A percentile compares a stretch with the other conserved stretches of the same genome.
Evolutionary conservation across 2,329 filamentous ascomycete genomes (phyloP).

Genomic region (Lizonia empirigonia): DNA sequence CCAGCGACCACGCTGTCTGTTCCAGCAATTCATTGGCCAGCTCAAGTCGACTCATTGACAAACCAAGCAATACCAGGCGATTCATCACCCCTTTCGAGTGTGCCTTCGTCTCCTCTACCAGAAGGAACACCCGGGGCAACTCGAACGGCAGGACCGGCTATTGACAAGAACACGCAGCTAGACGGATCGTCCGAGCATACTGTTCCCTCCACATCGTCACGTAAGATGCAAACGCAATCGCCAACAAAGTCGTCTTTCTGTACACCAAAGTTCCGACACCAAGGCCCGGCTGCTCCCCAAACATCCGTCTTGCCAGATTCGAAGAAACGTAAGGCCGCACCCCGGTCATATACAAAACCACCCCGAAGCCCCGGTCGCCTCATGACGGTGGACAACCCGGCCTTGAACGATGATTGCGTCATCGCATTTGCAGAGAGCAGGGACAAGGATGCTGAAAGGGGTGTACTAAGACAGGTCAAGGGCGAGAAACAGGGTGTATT

Average conservation of each 20-base stretch:
- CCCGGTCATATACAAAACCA: not conserved
- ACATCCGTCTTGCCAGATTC: not conserved
- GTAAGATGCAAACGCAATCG: not conserved
- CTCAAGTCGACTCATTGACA: not conserved
- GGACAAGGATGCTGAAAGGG: constrained; percentile 21
- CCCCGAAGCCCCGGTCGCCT: constrained; percentile 20
- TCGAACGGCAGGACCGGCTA: not conserved
- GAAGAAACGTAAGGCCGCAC: constrained; percentile 20
- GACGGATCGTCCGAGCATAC: constrained; percentile 16
- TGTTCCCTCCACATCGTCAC: not conserved
- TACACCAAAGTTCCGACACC: not conserved
- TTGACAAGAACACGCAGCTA: constrained; percentile 5
- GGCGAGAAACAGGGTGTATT: constrained; percentile 50
- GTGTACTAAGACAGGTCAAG: constrained; percentile 47
- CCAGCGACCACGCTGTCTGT: not conserved
- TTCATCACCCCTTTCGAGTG: constrained; percentile 18
- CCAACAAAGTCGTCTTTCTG: not conserved
- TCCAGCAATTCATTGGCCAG: not conserved
- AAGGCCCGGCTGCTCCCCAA: not conserved
- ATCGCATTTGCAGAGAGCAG: constrained; percentile 42
- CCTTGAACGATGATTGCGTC: constrained; percentile 42
- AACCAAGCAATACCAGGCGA: no score
- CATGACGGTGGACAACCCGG: constrained; percentile 37
- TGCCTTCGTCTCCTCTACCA: constrained; percentile 18
- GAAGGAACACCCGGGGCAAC: not conserved